Evolutionary conservation across 176 grass and related monocot genomes (phyloP).

Genomic region (Tillandsia fasciculata): DNA sequence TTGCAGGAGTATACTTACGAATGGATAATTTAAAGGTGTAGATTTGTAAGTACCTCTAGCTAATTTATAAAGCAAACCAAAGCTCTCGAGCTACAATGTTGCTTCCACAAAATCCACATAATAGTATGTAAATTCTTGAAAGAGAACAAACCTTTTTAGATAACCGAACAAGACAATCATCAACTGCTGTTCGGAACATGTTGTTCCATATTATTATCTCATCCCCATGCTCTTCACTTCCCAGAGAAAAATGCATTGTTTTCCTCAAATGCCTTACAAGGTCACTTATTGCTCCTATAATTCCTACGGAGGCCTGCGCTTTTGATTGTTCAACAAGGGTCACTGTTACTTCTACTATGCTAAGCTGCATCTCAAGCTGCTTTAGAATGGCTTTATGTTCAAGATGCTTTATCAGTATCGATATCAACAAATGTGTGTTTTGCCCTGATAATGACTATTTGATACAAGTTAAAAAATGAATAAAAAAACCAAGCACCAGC

Average conservation of each 20-base stretch:
- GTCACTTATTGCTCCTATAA: slow-evolving; percentile 92
- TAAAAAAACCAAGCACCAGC: too few relatives aligned
- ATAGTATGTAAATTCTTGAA: not conserved
- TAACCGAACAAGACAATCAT: slow-evolving; percentile 79
- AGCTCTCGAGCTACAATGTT: too few relatives aligned
- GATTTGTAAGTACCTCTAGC: too few relatives aligned
- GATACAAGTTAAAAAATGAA: too few relatives aligned
- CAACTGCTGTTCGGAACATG: slow-evolving; percentile 57
- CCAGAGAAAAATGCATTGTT: slow-evolving; percentile 79
- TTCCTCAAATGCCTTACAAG: slow-evolving; percentile 94
- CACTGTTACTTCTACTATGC: slow-evolving; percentile 68
- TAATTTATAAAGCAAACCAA: too few relatives aligned
- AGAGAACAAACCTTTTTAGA: slow-evolving; percentile 73
- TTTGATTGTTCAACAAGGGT: slow-evolving; percentile 72
- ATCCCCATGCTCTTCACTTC: slow-evolving; percentile 39
- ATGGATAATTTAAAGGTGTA: too few relatives aligned
- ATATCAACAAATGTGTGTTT: too few relatives aligned
- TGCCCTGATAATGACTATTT: too few relatives aligned
- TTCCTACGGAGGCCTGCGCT: slow-evolving; percentile 58
- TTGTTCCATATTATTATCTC: slow-evolving; percentile 74
- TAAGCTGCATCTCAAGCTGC: too few relatives aligned
- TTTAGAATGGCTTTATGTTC: too few relatives aligned
- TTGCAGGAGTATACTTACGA: not conserved
- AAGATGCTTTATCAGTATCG: too few relatives aligned
- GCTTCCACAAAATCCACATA: too few relatives aligned